Conservation (phyloP, 2,329 filamentous ascomycete species). For the Sporothrix humicola region DNA sequence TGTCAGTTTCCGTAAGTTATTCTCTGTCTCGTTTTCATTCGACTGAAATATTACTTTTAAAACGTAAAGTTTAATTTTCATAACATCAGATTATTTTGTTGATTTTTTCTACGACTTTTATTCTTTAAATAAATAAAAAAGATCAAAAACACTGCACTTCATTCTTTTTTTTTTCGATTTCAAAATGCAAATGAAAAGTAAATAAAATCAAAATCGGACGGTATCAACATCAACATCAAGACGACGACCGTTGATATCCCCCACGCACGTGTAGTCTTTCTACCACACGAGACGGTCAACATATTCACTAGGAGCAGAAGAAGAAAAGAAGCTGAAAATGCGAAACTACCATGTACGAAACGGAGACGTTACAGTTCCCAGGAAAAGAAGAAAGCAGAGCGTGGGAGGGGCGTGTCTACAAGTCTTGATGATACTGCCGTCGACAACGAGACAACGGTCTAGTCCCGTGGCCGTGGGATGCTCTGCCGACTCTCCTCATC, state of each 20-base stretch:
- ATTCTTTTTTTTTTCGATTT: too few relatives aligned
- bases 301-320: background rate
- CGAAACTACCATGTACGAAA: background rate
- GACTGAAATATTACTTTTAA: too few relatives aligned
- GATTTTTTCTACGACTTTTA: too few relatives aligned
- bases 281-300: background rate
- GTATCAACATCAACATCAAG: too few relatives aligned
- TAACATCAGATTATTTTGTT: too few relatives aligned
- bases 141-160: too few relatives aligned
- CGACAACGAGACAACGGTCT: background rate
- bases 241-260: background rate
- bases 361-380: background rate
- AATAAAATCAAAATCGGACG: too few relatives aligned
- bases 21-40: too few relatives aligned
- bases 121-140: too few relatives aligned
- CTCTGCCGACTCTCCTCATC: background rate
- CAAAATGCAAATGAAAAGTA: too few relatives aligned
- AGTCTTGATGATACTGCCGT: too few relatives aligned
- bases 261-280: background rate
- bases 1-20: background rate
- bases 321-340: background rate
- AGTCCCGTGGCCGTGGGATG: background rate
- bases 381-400: background rate
- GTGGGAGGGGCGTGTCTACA: slow-evolving; percentile 18
- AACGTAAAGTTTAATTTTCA: too few relatives aligned